phyloP scores from a whole-genome alignment of 139 green algal species.

The Dunaliella primolecta region DNA sequence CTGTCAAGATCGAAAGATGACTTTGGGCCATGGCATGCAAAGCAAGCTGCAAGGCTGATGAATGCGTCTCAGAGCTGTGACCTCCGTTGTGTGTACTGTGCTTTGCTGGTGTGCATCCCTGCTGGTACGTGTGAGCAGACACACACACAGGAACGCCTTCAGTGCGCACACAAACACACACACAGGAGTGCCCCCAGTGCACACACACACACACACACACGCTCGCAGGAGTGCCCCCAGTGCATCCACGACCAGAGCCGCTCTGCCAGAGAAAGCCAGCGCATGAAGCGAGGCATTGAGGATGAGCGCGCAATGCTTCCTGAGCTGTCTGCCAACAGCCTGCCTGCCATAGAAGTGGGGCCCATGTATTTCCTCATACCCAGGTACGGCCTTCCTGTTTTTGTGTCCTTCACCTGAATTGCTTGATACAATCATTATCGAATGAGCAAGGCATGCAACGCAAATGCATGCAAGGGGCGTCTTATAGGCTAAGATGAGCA shows the following conservation, averaged over 20 bases:
- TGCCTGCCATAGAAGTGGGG: slow-evolving; percentile 35
- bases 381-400: slow-evolving; percentile 18
- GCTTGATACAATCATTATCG: too few species aligned
- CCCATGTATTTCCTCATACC: slow-evolving; percentile 60
- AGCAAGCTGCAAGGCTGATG: too few species aligned
- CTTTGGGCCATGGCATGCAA: too few species aligned
- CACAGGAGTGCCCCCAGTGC: not conserved
- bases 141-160: not conserved
- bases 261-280: not conserved
- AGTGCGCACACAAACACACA: too few species aligned
- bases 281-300: slow-evolving; percentile 22
- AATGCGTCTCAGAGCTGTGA: too few species aligned
- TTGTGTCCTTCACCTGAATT: not conserved
- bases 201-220: not conserved
- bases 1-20: too few species aligned
- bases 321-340: slow-evolving; percentile 30
- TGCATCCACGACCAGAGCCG: not conserved
- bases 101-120: too few species aligned
- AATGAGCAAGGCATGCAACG: too few species aligned
- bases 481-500: too few species aligned
- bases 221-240: not conserved
- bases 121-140: too few species aligned
- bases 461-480: too few species aligned
- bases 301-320: slow-evolving; percentile 37
- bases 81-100: too few species aligned